A percentile compares a stretch with the other conserved stretches of the same genome.
Evolutionary conservation across 116 monocot genomes (phyloP).

Genomic region (Papilionanthe hybrid): DNA sequence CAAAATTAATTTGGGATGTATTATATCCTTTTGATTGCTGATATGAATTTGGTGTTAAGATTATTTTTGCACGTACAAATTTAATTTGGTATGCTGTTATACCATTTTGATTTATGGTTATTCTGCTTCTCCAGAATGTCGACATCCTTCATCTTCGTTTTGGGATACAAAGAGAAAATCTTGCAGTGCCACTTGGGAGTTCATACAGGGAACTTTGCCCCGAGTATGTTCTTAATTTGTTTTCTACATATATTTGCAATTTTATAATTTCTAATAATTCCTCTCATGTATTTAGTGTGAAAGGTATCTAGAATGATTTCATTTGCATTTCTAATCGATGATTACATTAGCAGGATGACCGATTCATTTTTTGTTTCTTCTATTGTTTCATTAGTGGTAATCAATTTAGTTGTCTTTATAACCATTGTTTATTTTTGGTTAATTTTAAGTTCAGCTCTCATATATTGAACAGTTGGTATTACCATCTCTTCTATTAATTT

Average conservation of each 20-base stretch:
- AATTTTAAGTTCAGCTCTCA: background rate
- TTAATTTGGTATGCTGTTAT: background rate
- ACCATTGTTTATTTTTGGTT: background rate
- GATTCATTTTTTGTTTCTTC: background rate
- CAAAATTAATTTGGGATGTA: background rate
- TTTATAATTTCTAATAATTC: background rate
- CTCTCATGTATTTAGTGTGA: background rate
- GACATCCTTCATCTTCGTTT: conserved; percentile 96
- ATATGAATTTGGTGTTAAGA: no score
- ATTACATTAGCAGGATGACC: background rate
- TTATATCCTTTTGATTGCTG: background rate
- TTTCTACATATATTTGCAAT: background rate
- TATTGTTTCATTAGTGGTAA: background rate
- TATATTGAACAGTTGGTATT: background rate
- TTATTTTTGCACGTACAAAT: background rate
- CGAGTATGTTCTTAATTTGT: background rate
- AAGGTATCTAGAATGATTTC: background rate
- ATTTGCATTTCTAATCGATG: background rate
- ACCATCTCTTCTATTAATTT: background rate
- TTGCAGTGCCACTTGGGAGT: conserved; percentile 96
- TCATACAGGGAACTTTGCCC: conserved; percentile 86
- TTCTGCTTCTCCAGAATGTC: conserved; percentile 60
- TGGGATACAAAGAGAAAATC: conserved; percentile 91
- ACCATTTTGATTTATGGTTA: conserved; percentile 1
- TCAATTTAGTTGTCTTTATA: background rate